These are phyloP conservation scores for Aspergillus biplanus DNA, from an alignment of 495 filamentous ascomycete genomes.

Conservation along the genomic window DNA sequence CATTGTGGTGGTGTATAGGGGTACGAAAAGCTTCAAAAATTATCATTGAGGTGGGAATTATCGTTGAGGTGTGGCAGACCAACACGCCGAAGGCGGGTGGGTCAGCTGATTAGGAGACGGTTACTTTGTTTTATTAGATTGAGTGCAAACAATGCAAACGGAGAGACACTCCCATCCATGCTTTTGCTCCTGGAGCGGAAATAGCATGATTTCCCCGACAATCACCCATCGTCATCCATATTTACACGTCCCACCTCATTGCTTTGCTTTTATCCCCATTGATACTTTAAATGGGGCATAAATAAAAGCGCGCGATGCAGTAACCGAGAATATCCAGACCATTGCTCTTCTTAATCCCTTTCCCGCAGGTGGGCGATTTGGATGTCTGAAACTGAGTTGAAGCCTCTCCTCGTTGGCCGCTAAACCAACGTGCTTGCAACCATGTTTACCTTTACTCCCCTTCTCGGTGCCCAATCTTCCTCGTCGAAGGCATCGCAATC, in stretches of 20 bases:
- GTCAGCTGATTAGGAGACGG: too few species aligned
- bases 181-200: too few species aligned
- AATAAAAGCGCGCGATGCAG: background rate
- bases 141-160: conserved; percentile 44
- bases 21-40: too few species aligned
- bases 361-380: conserved; percentile 18
- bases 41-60: too few species aligned
- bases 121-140: too few species aligned
- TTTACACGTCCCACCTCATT: background rate
- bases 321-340: conserved; percentile 1
- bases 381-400: conserved; percentile 1
- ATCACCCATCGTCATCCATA: background rate
- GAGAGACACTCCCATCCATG: background rate
- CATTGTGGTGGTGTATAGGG: too few species aligned
- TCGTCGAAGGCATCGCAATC: conserved; percentile 88
- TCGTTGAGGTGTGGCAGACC: too few species aligned
- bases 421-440: conserved; percentile 18
- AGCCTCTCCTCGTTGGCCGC: conserved; percentile 18
- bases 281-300: background rate
- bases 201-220: background rate
- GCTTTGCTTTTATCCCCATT: background rate
- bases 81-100: too few species aligned
- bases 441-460: conserved; percentile 95
- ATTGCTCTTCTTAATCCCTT: background rate
- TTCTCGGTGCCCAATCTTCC: conserved; percentile 84